Percentiles rank a stretch among this genome's conserved stretches.
phyloP scores from a whole-genome alignment of 2,329 filamentous ascomycete species.

The Aspergillus awamori region DNA sequence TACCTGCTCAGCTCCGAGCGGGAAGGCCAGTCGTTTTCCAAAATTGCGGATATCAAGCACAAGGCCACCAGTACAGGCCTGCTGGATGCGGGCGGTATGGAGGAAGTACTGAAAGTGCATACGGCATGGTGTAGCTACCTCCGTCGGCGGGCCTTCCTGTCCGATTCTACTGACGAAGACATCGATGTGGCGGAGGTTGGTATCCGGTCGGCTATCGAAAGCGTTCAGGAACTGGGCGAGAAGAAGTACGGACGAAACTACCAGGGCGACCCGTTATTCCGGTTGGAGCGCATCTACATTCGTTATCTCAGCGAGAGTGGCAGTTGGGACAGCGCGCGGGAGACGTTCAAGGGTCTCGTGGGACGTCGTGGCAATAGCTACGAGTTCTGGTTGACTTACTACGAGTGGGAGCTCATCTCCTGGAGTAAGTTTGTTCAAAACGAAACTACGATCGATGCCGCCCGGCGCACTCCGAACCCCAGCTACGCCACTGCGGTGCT shows the following conservation, averaged over 20 bases:
- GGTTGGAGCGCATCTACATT: slow-evolving; percentile 87
- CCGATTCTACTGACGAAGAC: slow-evolving; percentile 75
- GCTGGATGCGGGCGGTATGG: slow-evolving; percentile 81
- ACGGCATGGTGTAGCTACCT: slow-evolving; percentile 94
- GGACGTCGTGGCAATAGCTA: slow-evolving; percentile 74
- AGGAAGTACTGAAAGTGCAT: slow-evolving; percentile 87
- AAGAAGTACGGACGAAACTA: slow-evolving; percentile 76
- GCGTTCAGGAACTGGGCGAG: slow-evolving; percentile 75
- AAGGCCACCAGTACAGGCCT: slow-evolving; percentile 83
- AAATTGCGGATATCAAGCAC: slow-evolving; percentile 89
- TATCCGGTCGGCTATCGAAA: slow-evolving; percentile 81
- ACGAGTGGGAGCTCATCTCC: slow-evolving; percentile 85
- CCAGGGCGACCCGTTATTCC: slow-evolving; percentile 83
- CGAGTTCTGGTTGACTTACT: slow-evolving; percentile 93
- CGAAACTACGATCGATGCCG: slow-evolving; percentile 56
- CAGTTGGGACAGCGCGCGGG: slow-evolving; percentile 74
- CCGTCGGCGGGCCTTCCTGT: slow-evolving; percentile 78
- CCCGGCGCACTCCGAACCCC: slow-evolving; percentile 65
- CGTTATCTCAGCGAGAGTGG: slow-evolving; percentile 86
- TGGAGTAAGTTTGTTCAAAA: slow-evolving; percentile 61
- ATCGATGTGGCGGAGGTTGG: slow-evolving; percentile 88
- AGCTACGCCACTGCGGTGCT: slow-evolving; percentile 75
- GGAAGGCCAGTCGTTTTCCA: slow-evolving; percentile 72
- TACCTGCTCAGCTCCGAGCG: slow-evolving; percentile 84
- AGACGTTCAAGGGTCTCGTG: slow-evolving; percentile 73